Conservation (phyloP, 768 basidiomycete species). For the Amanita muscaria region DNA sequence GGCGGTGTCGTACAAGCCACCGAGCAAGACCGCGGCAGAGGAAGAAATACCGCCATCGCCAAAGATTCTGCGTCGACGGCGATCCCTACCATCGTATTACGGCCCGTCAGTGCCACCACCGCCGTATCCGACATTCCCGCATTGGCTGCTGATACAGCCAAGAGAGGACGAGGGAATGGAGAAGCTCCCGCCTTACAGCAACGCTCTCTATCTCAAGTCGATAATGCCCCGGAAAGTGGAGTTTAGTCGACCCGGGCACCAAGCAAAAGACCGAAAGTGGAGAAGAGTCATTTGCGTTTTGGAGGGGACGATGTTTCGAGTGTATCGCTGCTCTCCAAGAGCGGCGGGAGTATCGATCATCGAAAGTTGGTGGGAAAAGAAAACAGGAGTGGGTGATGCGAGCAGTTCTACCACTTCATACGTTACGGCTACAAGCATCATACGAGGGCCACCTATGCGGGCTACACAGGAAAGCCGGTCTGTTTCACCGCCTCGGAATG, state of each 20-base stretch:
- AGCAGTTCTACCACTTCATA: slow-evolving; percentile 2
- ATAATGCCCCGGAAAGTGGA: slow-evolving; percentile 91
- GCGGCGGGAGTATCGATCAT: slow-evolving; percentile 43
- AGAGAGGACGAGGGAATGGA: slow-evolving; percentile 84
- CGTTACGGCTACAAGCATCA: slow-evolving; percentile 5
- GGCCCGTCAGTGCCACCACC: slow-evolving; percentile 50
- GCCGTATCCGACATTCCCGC: slow-evolving; percentile 43
- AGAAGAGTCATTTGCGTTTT: slow-evolving; percentile 78
- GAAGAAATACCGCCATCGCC: slow-evolving; percentile 24
- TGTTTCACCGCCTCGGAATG: slow-evolving; percentile 14
- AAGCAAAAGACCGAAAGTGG: slow-evolving; percentile 91
- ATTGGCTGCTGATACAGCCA: slow-evolving; percentile 28
- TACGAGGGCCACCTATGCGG: neutral
- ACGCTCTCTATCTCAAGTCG: slow-evolving; percentile 71
- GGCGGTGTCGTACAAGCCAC: slow-evolving; percentile 17
- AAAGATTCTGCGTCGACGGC: slow-evolving; percentile 44
- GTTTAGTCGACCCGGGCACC: slow-evolving; percentile 75
- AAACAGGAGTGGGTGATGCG: slow-evolving; percentile 65
- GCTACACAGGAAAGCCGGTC: slow-evolving; percentile 3
- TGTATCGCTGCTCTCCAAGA: slow-evolving; percentile 48
- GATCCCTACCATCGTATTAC: slow-evolving; percentile 65
- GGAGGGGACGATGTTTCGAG: slow-evolving; percentile 82
- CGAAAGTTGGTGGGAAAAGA: slow-evolving; percentile 73
- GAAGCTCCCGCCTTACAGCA: slow-evolving; percentile 71
- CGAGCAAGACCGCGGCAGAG: slow-evolving; percentile 22